These are phyloP conservation scores for Kodamaea restingae DNA, from an alignment of 805 yeast species.

Conservation along the genomic window DNA sequence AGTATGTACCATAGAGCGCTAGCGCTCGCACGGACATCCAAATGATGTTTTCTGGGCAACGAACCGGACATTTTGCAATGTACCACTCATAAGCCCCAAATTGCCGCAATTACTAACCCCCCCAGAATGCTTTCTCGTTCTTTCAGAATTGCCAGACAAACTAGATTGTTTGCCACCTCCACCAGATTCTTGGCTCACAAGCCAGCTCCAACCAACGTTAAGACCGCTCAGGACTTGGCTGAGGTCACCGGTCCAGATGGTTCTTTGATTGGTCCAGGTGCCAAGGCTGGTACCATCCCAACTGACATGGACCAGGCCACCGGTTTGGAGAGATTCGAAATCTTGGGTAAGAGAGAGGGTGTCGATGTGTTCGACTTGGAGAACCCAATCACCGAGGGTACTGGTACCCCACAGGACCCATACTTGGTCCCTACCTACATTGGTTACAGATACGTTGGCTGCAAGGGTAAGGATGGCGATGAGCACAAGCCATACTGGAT, in stretches of 20 bases:
- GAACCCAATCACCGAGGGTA: conserved; percentile 84
- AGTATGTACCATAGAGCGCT: not conserved
- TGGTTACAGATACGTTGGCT: conserved; percentile 92
- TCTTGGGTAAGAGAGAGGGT: conserved; percentile 93
- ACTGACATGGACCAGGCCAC: conserved; percentile 95
- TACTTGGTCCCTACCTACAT: conserved; percentile 85
- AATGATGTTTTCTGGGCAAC: no score
- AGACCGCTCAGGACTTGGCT: conserved; percentile 63
- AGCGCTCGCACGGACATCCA: no score
- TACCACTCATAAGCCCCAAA: not conserved
- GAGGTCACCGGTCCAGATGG: conserved; percentile 74
- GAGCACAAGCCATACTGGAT: conserved; percentile 91
- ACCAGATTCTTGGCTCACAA: conserved; percentile 28
- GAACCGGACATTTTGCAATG: no score
- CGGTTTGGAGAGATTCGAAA: conserved; percentile 95
- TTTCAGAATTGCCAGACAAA: conserved; percentile 31
- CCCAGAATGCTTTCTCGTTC: conserved; percentile 34
- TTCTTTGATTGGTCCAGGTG: conserved; percentile 88
- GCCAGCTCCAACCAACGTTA: conserved; percentile 34
- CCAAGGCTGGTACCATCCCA: conserved; percentile 79
- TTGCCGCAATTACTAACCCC: not conserved
- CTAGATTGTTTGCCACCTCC: conserved; percentile 34
- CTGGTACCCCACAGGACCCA: conserved; percentile 88
- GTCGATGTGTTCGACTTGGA: conserved; percentile 87
- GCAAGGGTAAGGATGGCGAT: conserved; percentile 87